phyloP scores from a whole-genome alignment of 495 filamentous ascomycete genomes.

The Aspergillus carlsbadensis region DNA sequence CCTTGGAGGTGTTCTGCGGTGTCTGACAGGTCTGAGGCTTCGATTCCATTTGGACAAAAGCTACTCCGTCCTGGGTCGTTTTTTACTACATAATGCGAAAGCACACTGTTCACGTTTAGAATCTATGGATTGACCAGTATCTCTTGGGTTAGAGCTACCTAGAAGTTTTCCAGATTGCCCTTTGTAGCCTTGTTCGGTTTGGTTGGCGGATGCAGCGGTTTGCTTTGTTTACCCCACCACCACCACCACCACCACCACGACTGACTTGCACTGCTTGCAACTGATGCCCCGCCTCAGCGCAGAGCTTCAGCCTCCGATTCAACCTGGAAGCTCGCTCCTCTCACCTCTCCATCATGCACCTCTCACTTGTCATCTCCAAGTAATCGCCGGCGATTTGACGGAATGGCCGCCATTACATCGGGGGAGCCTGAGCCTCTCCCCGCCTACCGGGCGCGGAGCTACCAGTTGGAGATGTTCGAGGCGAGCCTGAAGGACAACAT shows the following conservation, averaged over 20 bases:
- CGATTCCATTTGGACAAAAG: constrained; percentile 4
- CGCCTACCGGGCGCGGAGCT: constrained; percentile 57
- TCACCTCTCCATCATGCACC: neutral
- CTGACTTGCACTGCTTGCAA: neutral
- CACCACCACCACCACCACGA: no score
- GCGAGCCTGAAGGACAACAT: constrained; percentile 76
- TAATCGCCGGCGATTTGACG: neutral
- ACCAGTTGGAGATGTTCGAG: constrained; percentile 90
- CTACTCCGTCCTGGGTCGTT: neutral
- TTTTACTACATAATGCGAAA: neutral
- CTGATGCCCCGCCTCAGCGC: neutral
- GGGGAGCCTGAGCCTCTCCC: constrained; percentile 11
- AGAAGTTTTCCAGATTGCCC: no score
- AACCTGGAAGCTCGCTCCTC: neutral
- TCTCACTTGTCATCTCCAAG: neutral
- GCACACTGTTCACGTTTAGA: neutral
- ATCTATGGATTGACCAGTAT: no score
- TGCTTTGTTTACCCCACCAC: constrained; percentile 7
- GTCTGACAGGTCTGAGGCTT: constrained; percentile 10
- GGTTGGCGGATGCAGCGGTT: neutral
- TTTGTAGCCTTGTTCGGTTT: no score
- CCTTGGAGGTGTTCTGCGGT: constrained; percentile 19
- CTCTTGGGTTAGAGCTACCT: no score
- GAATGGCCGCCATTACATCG: neutral
- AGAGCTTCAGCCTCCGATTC: no score